phyloP scores from a whole-genome alignment of 2,329 filamentous ascomycete species.

The Arthrinium phaeospermum region DNA sequence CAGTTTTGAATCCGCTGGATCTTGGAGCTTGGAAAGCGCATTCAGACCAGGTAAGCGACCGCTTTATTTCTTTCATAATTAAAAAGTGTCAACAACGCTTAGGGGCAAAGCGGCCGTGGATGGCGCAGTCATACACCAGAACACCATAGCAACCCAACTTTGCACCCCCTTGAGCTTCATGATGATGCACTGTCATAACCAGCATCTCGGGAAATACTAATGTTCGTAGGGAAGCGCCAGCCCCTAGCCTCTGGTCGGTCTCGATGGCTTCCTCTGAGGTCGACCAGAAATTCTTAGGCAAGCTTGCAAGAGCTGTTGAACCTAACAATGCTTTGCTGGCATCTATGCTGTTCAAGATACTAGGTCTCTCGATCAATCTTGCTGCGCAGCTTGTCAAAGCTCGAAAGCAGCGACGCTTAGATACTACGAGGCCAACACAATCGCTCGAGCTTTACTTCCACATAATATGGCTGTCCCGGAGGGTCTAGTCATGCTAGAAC shows the following conservation, averaged over 20 bases:
- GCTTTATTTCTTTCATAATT: neutral
- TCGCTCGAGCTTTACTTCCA: conserved; percentile 83
- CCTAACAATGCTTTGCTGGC: conserved; percentile 80
- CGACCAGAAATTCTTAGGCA: conserved; percentile 95
- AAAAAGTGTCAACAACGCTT: neutral
- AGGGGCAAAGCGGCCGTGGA: neutral
- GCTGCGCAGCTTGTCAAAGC: conserved; percentile 83
- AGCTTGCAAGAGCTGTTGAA: conserved; percentile 81
- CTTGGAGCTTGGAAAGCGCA: neutral
- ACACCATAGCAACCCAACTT: neutral
- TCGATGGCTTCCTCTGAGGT: conserved; percentile 94
- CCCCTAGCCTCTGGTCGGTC: conserved; percentile 7
- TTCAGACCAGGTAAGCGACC: neutral
- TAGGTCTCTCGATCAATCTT: conserved; percentile 88
- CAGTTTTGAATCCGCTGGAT: neutral
- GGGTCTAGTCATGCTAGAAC: conserved; percentile 84
- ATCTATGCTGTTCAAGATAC: conserved; percentile 84
- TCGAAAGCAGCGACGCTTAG: conserved; percentile 81
- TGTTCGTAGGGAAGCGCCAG: neutral
- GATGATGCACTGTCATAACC: neutral
- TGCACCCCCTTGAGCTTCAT: neutral
- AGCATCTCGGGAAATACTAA: neutral
- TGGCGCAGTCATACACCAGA: neutral
- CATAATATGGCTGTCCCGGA: conserved; percentile 97
- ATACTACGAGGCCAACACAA: conserved; percentile 77